Conservation (phyloP, 148 eudicot species). For the Drosera capensis region DNA sequence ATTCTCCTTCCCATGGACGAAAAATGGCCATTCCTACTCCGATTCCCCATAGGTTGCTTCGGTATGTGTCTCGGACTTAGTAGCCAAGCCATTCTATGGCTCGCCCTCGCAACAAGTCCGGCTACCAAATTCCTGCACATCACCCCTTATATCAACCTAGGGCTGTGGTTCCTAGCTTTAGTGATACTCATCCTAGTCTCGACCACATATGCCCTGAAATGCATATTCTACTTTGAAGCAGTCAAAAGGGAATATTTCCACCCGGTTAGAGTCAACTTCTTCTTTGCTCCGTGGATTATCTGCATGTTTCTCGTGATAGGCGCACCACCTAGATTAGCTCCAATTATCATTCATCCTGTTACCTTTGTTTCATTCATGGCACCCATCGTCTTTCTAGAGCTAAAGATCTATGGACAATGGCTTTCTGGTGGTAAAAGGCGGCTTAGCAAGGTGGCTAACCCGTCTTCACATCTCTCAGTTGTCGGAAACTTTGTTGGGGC, state of each 20-base stretch:
- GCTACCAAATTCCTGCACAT: constrained; percentile 58
- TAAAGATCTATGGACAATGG: constrained; percentile 97
- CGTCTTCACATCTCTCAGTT: constrained; percentile 77
- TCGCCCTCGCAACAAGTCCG: constrained; percentile 34
- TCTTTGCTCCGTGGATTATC: constrained; percentile 92
- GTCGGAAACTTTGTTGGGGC: constrained; percentile 95
- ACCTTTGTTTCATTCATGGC: constrained; percentile 53
- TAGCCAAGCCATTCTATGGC: constrained; percentile 97
- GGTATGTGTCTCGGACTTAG: constrained; percentile 89
- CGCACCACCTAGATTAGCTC: constrained; percentile 30
- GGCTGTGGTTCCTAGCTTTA: constrained; percentile 53
- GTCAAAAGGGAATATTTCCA: constrained; percentile 83
- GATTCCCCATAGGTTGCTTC: constrained; percentile 78
- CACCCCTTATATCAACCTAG: constrained; percentile 50
- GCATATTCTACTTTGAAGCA: constrained; percentile 73
- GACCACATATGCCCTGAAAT: constrained; percentile 48
- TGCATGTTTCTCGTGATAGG: constrained; percentile 81
- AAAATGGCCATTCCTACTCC: constrained; percentile 84
- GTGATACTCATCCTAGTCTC: constrained; percentile 30
- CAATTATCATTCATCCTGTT: constrained; percentile 42
- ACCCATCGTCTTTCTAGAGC: constrained; percentile 59
- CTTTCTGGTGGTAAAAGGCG: constrained; percentile 89
- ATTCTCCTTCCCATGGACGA: constrained; percentile 84
- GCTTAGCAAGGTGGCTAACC: constrained; percentile 75
- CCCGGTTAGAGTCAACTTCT: constrained; percentile 88